A percentile compares a stretch with the other conserved stretches of the same genome.
Evolutionary conservation across 163 green algal species (phyloP).

Genomic region (Chloroidium sp.): DNA sequence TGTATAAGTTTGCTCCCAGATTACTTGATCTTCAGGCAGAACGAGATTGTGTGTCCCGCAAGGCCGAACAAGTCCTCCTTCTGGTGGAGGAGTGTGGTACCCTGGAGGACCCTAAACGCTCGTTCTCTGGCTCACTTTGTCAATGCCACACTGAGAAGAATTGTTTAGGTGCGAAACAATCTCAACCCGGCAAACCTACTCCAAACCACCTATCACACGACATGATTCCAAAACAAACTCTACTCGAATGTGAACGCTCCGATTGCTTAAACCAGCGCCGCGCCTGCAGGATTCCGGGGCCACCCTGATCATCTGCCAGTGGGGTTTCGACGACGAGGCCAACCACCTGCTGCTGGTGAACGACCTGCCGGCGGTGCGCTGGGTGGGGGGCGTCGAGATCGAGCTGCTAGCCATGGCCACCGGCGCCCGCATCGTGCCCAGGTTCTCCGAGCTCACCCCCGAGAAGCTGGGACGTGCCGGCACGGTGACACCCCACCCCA

Average conservation of each 20-base stretch:
- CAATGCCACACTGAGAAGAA: background rate
- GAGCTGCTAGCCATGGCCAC: conserved; percentile 97
- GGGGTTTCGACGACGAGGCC: conserved; percentile 98
- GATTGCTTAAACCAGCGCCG: background rate
- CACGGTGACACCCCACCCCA: too few relatives aligned
- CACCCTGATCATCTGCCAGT: conserved; percentile 95
- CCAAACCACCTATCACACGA: too few relatives aligned
- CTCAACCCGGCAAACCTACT: too few relatives aligned
- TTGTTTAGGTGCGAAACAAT: too few relatives aligned
- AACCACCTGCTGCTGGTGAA: conserved; percentile 95
- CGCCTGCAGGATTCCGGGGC: conserved; percentile 46
- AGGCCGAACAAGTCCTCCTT: too few relatives aligned
- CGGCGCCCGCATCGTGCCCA: conserved; percentile 89
- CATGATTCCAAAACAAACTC: background rate
- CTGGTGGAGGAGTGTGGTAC: too few relatives aligned
- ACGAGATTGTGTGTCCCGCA: too few relatives aligned
- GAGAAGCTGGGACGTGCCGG: conserved; percentile 82
- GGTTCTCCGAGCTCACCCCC: conserved; percentile 80
- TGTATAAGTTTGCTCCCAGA: too few relatives aligned
- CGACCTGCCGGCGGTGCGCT: conserved; percentile 85
- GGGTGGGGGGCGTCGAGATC: conserved; percentile 96
- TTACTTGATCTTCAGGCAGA: too few relatives aligned
- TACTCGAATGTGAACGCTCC: background rate
- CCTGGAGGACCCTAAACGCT: too few relatives aligned
- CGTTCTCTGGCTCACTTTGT: too few relatives aligned